Conservation (phyloP, 129 eudicot genomes). For the Deinandra increscens region DNA sequence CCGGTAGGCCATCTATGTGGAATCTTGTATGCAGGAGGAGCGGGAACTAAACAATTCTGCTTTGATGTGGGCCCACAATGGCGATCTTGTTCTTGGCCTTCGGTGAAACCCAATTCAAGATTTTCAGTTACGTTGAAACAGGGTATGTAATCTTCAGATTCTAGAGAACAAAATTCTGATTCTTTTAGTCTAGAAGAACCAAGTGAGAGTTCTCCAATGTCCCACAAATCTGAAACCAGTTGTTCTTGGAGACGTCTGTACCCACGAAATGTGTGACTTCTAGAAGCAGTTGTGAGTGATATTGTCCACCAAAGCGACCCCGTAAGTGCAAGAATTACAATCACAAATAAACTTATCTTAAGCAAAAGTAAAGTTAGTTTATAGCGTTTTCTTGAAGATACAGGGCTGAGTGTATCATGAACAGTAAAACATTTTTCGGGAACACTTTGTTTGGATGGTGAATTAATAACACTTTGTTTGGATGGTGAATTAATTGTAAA, state of each 20-base stretch:
- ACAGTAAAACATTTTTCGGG: constrained; percentile 55
- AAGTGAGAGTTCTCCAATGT: constrained; percentile 77
- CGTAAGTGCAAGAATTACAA: constrained; percentile 78
- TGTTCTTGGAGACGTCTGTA: constrained; percentile 92
- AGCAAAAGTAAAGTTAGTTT: constrained; percentile 59
- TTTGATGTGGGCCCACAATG: constrained; percentile 51
- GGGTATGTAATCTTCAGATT: constrained; percentile 75
- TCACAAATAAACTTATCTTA: constrained; percentile 64
- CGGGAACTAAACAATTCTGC: constrained; percentile 71
- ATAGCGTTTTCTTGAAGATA: constrained; percentile 56
- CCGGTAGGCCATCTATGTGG: constrained; percentile 99
- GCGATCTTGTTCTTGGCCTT: constrained; percentile 72
- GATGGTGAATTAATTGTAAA: constrained; percentile 48
- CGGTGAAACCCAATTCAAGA: constrained; percentile 66
- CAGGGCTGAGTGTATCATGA: constrained; percentile 58
- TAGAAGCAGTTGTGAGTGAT: constrained; percentile 57
- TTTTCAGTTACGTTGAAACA: constrained; percentile 75
- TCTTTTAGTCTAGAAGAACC: constrained; percentile 61
- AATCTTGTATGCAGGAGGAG: constrained; percentile 72
- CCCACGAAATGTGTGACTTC: constrained; percentile 69
- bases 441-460: constrained; percentile 44
- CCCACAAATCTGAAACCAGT: constrained; percentile 80
- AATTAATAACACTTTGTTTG: constrained; percentile 44
- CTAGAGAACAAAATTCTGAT: constrained; percentile 65
- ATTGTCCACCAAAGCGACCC: constrained; percentile 98